Conservation (phyloP, 441 rosid species). For the Dalechampia spathulata region DNA sequence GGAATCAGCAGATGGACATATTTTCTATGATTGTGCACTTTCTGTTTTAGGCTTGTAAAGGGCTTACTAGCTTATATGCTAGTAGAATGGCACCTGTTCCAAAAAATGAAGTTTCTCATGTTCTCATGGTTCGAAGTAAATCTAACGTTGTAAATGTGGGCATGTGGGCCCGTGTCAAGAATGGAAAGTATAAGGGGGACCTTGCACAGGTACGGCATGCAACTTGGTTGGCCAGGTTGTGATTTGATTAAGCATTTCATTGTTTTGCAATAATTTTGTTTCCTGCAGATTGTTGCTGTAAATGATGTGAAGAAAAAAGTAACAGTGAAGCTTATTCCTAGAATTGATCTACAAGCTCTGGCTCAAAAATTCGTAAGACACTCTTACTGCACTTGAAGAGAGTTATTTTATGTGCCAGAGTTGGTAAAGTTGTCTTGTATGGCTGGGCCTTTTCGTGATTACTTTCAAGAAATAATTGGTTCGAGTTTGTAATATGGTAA, state of each 20-base stretch:
- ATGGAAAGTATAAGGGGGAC: slow-evolving; percentile 93
- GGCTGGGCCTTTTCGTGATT: too few species aligned
- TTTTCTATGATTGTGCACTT: slow-evolving; percentile 2
- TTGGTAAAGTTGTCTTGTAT: not conserved
- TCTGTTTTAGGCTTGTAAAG: slow-evolving; percentile 62
- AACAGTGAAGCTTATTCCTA: slow-evolving; percentile 80
- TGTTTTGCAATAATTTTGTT: slow-evolving; percentile 10
- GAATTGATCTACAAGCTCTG: slow-evolving; percentile 74
- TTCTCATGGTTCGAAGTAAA: slow-evolving; percentile 52
- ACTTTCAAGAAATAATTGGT: too few species aligned
- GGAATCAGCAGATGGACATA: not conserved
- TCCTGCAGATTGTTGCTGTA: slow-evolving; percentile 72
- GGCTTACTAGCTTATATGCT: slow-evolving; percentile 55
- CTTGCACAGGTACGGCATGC: slow-evolving; percentile 55
- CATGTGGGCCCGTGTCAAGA: slow-evolving; percentile 85
- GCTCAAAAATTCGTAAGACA: slow-evolving; percentile 69
- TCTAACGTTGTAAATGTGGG: slow-evolving; percentile 44
- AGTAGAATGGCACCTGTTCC: slow-evolving; percentile 54
- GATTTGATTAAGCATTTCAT: slow-evolving; percentile 8
- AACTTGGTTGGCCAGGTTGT: slow-evolving; percentile 2
- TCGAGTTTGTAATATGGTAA: too few species aligned
- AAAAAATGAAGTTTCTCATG: slow-evolving; percentile 50
- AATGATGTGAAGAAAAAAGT: slow-evolving; percentile 54
- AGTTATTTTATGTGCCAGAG: not conserved
- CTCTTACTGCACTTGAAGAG: not conserved